phyloP scores from a whole-genome alignment of 2,329 filamentous ascomycete species.

The Ceratocystis variospora region DNA sequence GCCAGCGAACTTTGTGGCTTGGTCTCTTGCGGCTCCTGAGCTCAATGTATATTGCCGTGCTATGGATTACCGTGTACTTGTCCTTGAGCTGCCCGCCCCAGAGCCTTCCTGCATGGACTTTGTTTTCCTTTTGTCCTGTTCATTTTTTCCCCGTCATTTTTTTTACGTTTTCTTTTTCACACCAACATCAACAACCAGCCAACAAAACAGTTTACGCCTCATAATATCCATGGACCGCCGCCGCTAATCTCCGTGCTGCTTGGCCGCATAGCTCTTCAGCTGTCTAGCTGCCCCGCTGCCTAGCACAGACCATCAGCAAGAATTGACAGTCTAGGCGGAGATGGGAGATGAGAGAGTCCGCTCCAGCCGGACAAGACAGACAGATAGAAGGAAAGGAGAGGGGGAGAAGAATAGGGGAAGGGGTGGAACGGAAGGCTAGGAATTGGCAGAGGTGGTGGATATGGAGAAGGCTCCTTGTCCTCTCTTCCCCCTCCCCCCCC shows the following conservation, averaged over 20 bases:
- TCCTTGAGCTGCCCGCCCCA: too few relatives aligned
- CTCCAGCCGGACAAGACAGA: conserved; percentile 17
- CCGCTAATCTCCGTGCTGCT: neutral
- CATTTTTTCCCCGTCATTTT: neutral
- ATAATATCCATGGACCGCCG: conserved; percentile 9
- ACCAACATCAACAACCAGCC: conserved; percentile 13
- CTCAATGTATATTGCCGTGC: too few relatives aligned
- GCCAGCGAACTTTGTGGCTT: too few relatives aligned
- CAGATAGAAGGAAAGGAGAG: neutral
- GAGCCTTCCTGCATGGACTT: neutral
- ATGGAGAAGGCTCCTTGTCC: neutral
- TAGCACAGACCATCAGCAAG: neutral
- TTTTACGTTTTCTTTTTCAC: conserved; percentile 10
- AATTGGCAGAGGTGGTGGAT: neutral
- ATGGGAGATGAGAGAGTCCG: conserved; percentile 15
- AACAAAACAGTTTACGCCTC: conserved; percentile 12
- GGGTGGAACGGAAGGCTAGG: neutral
- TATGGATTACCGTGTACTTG: too few relatives aligned
- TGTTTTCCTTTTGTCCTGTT: conserved; percentile 10
- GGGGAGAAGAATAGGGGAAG: neutral
- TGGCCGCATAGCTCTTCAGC: too few relatives aligned
- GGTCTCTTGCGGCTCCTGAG: too few relatives aligned
- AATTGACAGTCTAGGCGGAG: neutral
- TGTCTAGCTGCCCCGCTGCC: neutral
- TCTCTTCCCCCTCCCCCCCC: neutral